Evolutionary conservation across 1,284 basidiomycete genomes (phyloP).

Genomic region (Athelia psychrophila): DNA sequence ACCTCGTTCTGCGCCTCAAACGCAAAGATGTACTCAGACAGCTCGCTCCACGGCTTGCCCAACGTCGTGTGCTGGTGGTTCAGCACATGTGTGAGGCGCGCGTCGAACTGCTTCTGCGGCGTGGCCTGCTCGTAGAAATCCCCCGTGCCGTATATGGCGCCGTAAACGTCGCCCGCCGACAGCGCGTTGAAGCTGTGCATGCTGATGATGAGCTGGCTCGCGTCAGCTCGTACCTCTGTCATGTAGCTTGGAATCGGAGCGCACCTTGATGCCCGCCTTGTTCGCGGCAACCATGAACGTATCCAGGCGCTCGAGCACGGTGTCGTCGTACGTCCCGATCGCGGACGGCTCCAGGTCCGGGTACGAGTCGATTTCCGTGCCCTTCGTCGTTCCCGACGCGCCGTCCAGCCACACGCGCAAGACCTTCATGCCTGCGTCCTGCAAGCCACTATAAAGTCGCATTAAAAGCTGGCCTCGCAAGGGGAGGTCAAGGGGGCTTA

Average conservation of each 20-base stretch:
- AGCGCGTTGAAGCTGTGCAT: conserved; percentile 33
- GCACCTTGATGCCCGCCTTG: conserved; percentile 31
- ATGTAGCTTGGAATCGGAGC: background rate
- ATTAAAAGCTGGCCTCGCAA: background rate
- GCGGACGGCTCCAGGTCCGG: conserved; percentile 29
- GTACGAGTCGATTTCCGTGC: conserved; percentile 24
- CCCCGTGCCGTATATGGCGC: conserved; percentile 17
- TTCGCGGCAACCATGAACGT: conserved; percentile 36
- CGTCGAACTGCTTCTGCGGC: conserved; percentile 22
- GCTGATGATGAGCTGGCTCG: conserved; percentile 28
- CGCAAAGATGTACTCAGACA: conserved; percentile 37
- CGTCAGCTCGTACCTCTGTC: background rate
- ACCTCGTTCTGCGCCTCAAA: conserved; percentile 35
- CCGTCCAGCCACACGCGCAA: conserved; percentile 32
- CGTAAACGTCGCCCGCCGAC: conserved; percentile 25
- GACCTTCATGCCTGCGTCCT: conserved; percentile 28
- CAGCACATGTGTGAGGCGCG: conserved; percentile 24
- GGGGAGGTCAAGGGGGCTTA: conserved; percentile 6
- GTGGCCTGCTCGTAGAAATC: conserved; percentile 12
- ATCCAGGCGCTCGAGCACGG: conserved; percentile 34
- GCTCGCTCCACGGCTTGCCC: conserved; percentile 34
- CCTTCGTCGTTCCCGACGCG: conserved; percentile 25
- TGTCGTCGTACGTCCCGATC: conserved; percentile 37
- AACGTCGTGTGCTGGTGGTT: conserved; percentile 31
- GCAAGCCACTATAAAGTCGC: conserved; percentile 18